Evolutionary conservation across 345 rosid genomes (phyloP).

Genomic region (Dovyalis caffra): DNA sequence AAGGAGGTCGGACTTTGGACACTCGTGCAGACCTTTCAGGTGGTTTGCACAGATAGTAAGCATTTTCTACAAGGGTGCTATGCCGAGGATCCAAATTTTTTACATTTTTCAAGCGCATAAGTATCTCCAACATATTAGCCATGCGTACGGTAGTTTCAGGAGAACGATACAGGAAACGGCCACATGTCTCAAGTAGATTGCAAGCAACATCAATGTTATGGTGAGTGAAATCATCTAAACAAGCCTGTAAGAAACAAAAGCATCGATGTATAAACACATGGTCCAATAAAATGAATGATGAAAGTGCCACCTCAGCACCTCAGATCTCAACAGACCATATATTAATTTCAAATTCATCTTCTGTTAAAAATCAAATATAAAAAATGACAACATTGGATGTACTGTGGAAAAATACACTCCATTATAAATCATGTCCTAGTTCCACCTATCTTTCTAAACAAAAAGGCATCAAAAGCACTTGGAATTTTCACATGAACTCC

Average conservation of each 20-base stretch:
- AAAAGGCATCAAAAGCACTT: neutral
- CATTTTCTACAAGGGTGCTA: conserved; percentile 97
- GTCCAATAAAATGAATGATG: neutral
- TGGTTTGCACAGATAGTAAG: conserved; percentile 96
- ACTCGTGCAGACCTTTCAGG: conserved; percentile 97
- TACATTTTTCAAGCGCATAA: conserved; percentile 99
- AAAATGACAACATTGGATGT: neutral
- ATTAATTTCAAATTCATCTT: neutral
- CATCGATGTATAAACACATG: neutral
- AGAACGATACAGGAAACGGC: conserved; percentile 94
- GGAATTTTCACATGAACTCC: neutral
- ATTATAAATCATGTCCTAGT: neutral
- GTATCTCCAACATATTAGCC: conserved; percentile 97
- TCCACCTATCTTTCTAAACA: neutral
- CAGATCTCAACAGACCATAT: neutral
- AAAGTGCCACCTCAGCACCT: conserved; percentile 7
- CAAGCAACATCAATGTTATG: conserved; percentile 99
- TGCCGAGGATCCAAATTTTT: conserved; percentile 98
- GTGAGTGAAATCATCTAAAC: conserved; percentile 98
- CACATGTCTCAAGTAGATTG: conserved; percentile 98
- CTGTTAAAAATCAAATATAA: neutral
- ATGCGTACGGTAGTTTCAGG: conserved; percentile 91
- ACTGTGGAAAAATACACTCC: neutral
- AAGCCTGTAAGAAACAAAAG: conserved; percentile 51
- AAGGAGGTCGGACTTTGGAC: conserved; percentile 86